Conservation (phyloP, 148 eudicot genomes). For the Dysphania ambrosioides region DNA sequence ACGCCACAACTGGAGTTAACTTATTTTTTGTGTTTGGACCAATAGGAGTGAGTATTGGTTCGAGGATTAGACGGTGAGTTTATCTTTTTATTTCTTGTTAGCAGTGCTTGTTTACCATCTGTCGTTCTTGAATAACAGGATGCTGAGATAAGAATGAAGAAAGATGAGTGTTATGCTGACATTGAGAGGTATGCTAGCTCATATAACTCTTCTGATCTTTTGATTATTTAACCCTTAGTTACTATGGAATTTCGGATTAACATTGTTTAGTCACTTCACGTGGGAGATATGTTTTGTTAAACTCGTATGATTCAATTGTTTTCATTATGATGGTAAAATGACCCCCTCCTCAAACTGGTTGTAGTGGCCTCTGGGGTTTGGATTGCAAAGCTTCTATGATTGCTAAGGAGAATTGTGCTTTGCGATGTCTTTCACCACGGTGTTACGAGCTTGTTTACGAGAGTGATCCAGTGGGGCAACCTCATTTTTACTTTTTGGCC, state of each 20-base stretch:
- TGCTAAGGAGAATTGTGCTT: constrained; percentile 86
- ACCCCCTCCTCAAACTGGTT: constrained; percentile 1
- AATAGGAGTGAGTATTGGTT: neutral
- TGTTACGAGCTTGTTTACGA: constrained; percentile 84
- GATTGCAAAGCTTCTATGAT: constrained; percentile 69
- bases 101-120: neutral
- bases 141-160: constrained; percentile 58
- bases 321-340: neutral
- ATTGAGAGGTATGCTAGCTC: constrained; percentile 53
- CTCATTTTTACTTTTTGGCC: neutral
- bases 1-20: no score
- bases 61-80: neutral
- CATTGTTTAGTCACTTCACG: neutral
- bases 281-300: neutral
- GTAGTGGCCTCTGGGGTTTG: constrained; percentile 83
- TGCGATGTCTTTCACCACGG: constrained; percentile 72
- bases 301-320: neutral
- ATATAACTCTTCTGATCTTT: neutral
- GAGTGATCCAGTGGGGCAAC: constrained; percentile 75
- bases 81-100: neutral
- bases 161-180: constrained; percentile 69
- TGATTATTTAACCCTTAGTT: neutral
- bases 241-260: neutral
- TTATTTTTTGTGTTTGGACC: neutral
- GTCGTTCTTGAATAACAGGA: constrained; percentile 40